Evolutionary conservation across 2,329 filamentous ascomycete species (phyloP).

Genomic region (Mycosphaerella arachidis): DNA sequence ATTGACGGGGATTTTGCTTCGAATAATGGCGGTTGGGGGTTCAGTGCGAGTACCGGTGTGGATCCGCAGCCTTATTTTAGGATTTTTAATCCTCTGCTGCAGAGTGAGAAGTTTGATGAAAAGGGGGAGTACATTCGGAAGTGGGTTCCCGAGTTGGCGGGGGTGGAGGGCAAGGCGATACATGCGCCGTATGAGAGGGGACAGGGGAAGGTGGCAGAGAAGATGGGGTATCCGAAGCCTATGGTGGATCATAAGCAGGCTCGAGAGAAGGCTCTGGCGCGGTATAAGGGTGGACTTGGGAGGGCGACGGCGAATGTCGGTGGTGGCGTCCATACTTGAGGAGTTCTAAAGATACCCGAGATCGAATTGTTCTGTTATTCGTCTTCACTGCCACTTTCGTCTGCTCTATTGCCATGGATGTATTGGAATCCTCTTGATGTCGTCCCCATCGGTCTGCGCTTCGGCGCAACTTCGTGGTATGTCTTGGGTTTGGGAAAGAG

Average conservation of each 20-base stretch:
- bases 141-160: constrained; percentile 73
- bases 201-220: constrained; percentile 55
- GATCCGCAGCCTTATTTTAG: constrained; percentile 88
- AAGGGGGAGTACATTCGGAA: constrained; percentile 74
- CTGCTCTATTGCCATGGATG: not conserved
- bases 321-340: constrained; percentile 32
- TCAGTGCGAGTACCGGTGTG: constrained; percentile 64
- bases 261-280: constrained; percentile 61
- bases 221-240: constrained; percentile 66
- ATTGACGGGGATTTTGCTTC: constrained; percentile 76
- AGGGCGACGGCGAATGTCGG: constrained; percentile 44
- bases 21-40: constrained; percentile 70
- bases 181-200: constrained; percentile 75
- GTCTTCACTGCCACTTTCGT: not conserved
- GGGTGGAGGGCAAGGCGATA: constrained; percentile 62
- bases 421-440: not conserved
- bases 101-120: constrained; percentile 81
- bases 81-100: constrained; percentile 80
- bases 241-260: constrained; percentile 70
- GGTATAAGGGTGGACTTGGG: constrained; percentile 64
- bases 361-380: not conserved
- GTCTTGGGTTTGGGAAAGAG: not conserved
- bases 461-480: not conserved
- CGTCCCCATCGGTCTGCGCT: not conserved
- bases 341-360: not conserved